Conservation (phyloP, 1,284 basidiomycete genomes). For the Boletus semigastroideus region DNA sequence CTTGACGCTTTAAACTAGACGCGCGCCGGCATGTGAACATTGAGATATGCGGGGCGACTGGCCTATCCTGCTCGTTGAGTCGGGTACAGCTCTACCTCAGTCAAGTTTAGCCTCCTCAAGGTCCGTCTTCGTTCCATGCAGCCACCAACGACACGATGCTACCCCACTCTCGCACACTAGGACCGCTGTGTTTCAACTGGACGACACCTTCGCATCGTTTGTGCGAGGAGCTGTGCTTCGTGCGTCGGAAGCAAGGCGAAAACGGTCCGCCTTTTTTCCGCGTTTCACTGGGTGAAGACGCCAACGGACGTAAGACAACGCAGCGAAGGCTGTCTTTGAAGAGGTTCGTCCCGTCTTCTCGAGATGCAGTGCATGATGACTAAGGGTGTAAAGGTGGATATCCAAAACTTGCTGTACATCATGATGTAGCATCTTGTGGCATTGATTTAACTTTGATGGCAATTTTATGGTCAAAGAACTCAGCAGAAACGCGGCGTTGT, state of each 20-base stretch:
- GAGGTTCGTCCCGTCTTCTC: slow-evolving; percentile 58
- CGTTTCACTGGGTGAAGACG: not conserved
- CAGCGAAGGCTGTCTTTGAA: slow-evolving; percentile 76
- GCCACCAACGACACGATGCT: not conserved
- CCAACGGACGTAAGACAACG: slow-evolving; percentile 45
- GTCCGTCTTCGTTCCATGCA: slow-evolving; percentile 35
- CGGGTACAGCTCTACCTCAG: slow-evolving; percentile 94
- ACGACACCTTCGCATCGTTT: slow-evolving; percentile 67
- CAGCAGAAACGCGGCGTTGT: slow-evolving; percentile 15
- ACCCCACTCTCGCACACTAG: slow-evolving; percentile 39
- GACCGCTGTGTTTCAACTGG: slow-evolving; percentile 93
- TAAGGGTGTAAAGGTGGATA: slow-evolving; percentile 70
- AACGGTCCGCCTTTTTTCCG: slow-evolving; percentile 53
- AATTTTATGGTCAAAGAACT: too few relatives aligned
- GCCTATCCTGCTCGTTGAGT: slow-evolving; percentile 92
- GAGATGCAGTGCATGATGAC: not conserved
- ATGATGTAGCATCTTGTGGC: too few relatives aligned
- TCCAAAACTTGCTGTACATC: slow-evolving; percentile 84
- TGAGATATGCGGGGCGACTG: slow-evolving; percentile 93
- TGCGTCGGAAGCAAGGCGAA: slow-evolving; percentile 67
- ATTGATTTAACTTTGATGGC: too few relatives aligned
- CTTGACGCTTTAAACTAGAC: slow-evolving; percentile 44
- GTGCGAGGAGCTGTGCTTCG: too few relatives aligned
- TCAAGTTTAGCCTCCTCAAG: slow-evolving; percentile 76
- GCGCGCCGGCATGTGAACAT: slow-evolving; percentile 93